A percentile compares a stretch with the other conserved stretches of the same genome.
These are phyloP conservation scores for Penicillium brasilianum DNA, from an alignment of 2,329 filamentous ascomycete species.

Conservation along the genomic window DNA sequence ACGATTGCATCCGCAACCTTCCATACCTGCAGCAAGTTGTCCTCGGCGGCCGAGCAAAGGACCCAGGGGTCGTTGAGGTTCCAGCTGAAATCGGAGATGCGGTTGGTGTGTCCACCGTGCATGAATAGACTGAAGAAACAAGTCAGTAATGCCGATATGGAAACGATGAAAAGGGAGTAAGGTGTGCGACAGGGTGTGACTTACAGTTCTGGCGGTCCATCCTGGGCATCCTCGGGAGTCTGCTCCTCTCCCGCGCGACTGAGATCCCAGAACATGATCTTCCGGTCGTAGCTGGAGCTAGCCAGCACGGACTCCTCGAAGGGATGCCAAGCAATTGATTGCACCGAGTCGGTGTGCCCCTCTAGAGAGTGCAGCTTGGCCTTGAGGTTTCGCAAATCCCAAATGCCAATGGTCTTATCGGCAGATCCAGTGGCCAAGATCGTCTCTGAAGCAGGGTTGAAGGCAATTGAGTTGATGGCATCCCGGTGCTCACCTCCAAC, in stretches of 20 bases:
- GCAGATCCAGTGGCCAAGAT: conserved; percentile 91
- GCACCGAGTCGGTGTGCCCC: conserved; percentile 86
- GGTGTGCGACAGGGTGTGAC: conserved; percentile 43
- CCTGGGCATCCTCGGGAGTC: conserved; percentile 89
- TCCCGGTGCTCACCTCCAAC: conserved; percentile 80
- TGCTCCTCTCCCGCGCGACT: conserved; percentile 92
- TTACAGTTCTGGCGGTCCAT: conserved; percentile 92
- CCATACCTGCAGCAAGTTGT: conserved; percentile 96
- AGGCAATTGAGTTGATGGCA: conserved; percentile 93
- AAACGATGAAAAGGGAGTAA: background rate
- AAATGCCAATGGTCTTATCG: conserved; percentile 92
- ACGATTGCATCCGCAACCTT: conserved; percentile 83
- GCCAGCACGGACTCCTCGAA: conserved; percentile 86
- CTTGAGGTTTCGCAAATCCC: conserved; percentile 91
- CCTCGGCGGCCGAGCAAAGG: conserved; percentile 91
- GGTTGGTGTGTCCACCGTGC: conserved; percentile 98
- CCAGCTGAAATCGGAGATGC: conserved; percentile 96
- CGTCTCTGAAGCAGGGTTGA: conserved; percentile 89
- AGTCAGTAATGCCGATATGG: conserved; percentile 8
- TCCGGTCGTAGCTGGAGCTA: conserved; percentile 88
- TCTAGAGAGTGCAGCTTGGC: conserved; percentile 88
- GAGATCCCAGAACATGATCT: conserved; percentile 96
- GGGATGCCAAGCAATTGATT: conserved; percentile 93
- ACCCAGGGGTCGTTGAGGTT: conserved; percentile 97
- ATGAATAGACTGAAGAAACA: conserved; percentile 75